These are phyloP conservation scores for Sclerospora graminicola DNA, from an alignment of 352 stramenopile species.

Conservation along the genomic window DNA sequence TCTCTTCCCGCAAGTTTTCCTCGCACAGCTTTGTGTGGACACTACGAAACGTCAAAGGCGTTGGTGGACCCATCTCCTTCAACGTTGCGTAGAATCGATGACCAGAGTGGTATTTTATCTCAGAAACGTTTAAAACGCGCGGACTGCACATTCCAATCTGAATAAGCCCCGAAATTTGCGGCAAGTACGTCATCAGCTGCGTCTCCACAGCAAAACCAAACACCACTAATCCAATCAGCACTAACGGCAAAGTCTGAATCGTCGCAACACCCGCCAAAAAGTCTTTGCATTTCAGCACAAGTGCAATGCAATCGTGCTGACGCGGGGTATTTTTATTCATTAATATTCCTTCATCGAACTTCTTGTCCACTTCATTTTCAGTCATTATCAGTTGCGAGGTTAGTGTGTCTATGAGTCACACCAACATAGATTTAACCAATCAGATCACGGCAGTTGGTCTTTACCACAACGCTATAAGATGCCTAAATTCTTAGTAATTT, in stretches of 20 bases:
- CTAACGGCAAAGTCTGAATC: background rate
- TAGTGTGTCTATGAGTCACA: too few species aligned
- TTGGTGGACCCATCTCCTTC: conserved; percentile 2
- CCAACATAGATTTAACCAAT: too few species aligned
- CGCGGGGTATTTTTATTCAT: too few species aligned
- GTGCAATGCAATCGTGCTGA: too few species aligned
- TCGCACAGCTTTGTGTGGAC: conserved; percentile 11
- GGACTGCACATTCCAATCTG: background rate
- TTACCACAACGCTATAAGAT: too few species aligned
- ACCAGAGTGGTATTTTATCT: conserved; percentile 9
- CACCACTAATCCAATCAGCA: conserved; percentile 2
- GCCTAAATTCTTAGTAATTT: too few species aligned
- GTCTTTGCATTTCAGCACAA: too few species aligned
- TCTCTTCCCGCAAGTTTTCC: background rate
- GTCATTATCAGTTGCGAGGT: too few species aligned
- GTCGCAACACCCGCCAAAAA: too few species aligned
- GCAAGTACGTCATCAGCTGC: conserved; percentile 1
- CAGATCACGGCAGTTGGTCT: too few species aligned
- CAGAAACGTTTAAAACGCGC: background rate
- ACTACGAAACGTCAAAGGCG: conserved; percentile 13
- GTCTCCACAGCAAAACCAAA: conserved; percentile 9
- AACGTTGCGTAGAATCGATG: conserved; percentile 13
- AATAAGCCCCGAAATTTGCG: background rate
- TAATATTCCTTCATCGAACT: too few species aligned
- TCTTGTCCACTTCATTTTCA: too few species aligned